These are phyloP conservation scores for Trichoderma asperelloides DNA, from an alignment of 495 filamentous ascomycete species.

Conservation along the genomic window DNA sequence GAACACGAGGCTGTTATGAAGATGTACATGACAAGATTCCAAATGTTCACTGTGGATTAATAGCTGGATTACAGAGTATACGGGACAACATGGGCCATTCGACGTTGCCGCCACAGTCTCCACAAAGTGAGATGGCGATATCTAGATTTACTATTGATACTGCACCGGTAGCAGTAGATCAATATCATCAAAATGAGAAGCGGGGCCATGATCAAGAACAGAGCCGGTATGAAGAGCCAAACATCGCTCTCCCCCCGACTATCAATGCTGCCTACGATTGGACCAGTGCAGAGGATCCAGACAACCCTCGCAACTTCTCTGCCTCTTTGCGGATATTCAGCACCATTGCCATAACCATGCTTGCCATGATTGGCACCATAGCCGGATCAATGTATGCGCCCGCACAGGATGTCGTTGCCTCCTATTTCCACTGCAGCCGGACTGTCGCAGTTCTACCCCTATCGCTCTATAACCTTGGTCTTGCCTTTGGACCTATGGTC, in stretches of 20 bases:
- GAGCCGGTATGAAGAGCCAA: neutral
- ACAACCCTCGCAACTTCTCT: neutral
- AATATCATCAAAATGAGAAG: neutral
- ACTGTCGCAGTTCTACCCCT: constrained; percentile 40
- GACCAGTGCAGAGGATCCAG: neutral
- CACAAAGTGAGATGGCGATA: neutral
- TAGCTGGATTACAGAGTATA: neutral
- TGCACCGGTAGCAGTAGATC: neutral
- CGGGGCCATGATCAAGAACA: neutral
- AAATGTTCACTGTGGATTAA: neutral
- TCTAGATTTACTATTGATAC: neutral
- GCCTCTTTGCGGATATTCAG: neutral
- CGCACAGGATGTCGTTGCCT: neutral
- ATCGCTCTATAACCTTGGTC: constrained; percentile 47
- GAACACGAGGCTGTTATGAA: neutral
- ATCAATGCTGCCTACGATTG: constrained; percentile 5
- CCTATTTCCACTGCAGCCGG: neutral
- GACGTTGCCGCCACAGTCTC: neutral
- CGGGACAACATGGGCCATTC: neutral
- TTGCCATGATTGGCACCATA: neutral
- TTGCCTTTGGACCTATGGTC: constrained; percentile 50
- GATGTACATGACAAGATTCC: neutral
- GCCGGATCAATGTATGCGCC: constrained; percentile 2
- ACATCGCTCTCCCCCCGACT: neutral
- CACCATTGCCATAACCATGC: constrained; percentile 2